Conservation (phyloP, 129 eudicot genomes). For the Flaveria brownii region DNA sequence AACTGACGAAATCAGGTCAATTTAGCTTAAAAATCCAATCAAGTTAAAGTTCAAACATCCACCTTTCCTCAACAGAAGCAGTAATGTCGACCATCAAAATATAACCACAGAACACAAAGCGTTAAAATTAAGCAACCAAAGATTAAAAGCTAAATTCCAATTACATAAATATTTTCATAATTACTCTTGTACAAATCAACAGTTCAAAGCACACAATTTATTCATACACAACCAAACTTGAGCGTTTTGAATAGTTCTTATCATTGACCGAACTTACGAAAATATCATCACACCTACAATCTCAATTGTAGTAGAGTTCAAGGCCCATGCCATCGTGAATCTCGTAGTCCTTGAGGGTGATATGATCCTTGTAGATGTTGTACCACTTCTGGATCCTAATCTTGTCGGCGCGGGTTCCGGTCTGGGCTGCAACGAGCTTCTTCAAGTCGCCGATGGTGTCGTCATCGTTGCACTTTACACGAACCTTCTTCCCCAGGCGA, state of each 20-base stretch:
- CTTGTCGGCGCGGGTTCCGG: slow-evolving; percentile 86
- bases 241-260: neutral
- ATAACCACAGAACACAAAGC: neutral
- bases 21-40: too few species aligned
- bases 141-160: slow-evolving; percentile 2
- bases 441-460: slow-evolving; percentile 89
- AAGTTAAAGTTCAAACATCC: too few species aligned
- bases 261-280: slow-evolving; percentile 23
- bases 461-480: slow-evolving; percentile 92
- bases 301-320: slow-evolving; percentile 79
- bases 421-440: slow-evolving; percentile 92
- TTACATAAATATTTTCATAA: slow-evolving; percentile 25
- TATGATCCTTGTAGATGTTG: slow-evolving; percentile 79
- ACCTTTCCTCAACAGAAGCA: too few species aligned
- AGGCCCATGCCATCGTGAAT: slow-evolving; percentile 97
- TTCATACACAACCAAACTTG: slow-evolving; percentile 26
- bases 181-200: slow-evolving; percentile 15
- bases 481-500: slow-evolving; percentile 87
- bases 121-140: slow-evolving; percentile 17
- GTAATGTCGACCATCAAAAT: too few species aligned
- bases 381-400: slow-evolving; percentile 92
- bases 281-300: slow-evolving; percentile 3
- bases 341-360: slow-evolving; percentile 82
- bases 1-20: neutral
- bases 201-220: slow-evolving; percentile 6